Conservation (phyloP, 2,329 filamentous ascomycete genomes). For the Fusarium drepaniforme region DNA sequence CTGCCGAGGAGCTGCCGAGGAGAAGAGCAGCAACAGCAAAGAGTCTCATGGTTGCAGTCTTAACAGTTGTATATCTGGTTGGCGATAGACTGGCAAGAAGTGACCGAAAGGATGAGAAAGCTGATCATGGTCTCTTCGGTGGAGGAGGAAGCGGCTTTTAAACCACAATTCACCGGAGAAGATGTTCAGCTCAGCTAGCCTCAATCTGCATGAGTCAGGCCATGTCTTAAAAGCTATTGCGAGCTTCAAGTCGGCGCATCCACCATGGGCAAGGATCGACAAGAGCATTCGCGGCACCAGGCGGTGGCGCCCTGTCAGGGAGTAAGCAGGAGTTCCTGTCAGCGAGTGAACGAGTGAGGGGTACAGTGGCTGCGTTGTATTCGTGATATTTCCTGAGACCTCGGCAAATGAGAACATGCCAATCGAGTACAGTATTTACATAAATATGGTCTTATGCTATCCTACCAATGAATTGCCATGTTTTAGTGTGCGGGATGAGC, state of each 20-base stretch:
- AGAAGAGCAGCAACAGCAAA: neutral
- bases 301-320: neutral
- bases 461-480: too few relatives aligned
- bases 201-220: neutral
- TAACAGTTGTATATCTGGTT: neutral
- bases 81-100: neutral
- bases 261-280: neutral
- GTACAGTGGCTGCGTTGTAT: neutral
- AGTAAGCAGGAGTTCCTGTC: neutral
- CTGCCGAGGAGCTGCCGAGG: slow-evolving; percentile 9
- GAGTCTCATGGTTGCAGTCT: neutral
- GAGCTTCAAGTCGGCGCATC: neutral
- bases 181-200: neutral
- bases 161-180: neutral
- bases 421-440: too few relatives aligned
- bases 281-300: neutral
- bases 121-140: too few relatives aligned
- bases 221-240: neutral
- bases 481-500: neutral
- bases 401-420: too few relatives aligned
- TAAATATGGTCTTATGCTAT: too few relatives aligned
- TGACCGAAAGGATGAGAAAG: neutral
- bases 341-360: neutral
- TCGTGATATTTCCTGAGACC: neutral
- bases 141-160: neutral